Evolutionary conservation across 2,329 filamentous ascomycete species (phyloP).

Genomic region (Arthroderma sp.): DNA sequence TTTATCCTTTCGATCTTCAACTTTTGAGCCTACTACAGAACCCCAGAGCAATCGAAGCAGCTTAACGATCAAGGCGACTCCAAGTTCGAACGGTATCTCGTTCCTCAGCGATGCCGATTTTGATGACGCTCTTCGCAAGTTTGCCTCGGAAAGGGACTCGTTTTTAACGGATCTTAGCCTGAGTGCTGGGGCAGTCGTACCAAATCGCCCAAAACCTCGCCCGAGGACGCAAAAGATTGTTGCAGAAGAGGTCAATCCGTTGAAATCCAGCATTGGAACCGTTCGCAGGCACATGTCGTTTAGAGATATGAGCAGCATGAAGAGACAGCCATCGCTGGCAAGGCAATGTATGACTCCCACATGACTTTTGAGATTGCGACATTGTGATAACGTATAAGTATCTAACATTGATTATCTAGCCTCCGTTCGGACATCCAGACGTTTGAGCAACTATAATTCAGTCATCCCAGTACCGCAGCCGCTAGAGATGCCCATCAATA

Average conservation of each 20-base stretch:
- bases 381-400: slow-evolving; percentile 5
- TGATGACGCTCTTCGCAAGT: slow-evolving; percentile 83
- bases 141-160: slow-evolving; percentile 84
- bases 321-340: slow-evolving; percentile 65
- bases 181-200: slow-evolving; percentile 58
- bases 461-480: slow-evolving; percentile 91
- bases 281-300: slow-evolving; percentile 87
- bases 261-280: slow-evolving; percentile 61
- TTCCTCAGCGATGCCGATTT: slow-evolving; percentile 69
- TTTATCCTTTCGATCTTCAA: slow-evolving; percentile 39
- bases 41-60: slow-evolving; percentile 54
- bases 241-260: slow-evolving; percentile 51
- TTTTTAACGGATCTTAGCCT: slow-evolving; percentile 90
- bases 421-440: slow-evolving; percentile 68
- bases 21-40: slow-evolving; percentile 33
- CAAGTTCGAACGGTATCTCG: slow-evolving; percentile 26
- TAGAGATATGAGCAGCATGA: slow-evolving; percentile 87
- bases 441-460: slow-evolving; percentile 94
- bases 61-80: slow-evolving; percentile 44
- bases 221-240: slow-evolving; percentile 72
- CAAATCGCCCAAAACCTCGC: slow-evolving; percentile 55
- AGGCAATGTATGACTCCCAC: slow-evolving; percentile 54
- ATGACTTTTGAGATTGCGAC: slow-evolving; percentile 16
- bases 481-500: slow-evolving; percentile 74
- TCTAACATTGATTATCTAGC: slow-evolving; percentile 32